Evolutionary conservation across 2,329 filamentous ascomycete genomes (phyloP), one percentile per base, ranked within the genome.

Genomic region (Claviceps monticola): DNA sequence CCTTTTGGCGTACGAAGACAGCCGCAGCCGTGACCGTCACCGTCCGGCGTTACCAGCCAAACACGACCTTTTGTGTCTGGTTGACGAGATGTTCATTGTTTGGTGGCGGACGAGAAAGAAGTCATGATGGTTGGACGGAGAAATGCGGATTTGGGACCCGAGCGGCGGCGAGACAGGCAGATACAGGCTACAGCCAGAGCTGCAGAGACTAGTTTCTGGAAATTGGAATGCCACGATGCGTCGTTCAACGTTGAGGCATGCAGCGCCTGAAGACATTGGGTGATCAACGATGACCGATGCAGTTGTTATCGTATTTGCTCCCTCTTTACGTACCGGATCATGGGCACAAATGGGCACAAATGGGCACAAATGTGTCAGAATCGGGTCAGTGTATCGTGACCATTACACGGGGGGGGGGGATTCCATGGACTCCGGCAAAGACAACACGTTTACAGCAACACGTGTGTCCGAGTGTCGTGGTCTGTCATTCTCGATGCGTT

Each of bases 91-190:
- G 42, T n/a, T n/a, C n/a, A n/a, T n/a, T n/a, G n/a, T 44, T 7
- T 14, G 42, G 8, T 13, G 37, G 14, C 17, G 17, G 17, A 5
- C 39, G 8, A 5, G 21, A 16, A 21, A 3, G 21, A 7, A 5
- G 43, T 39, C 14, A 45, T 29, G 43, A 7, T 26, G 5, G 9
- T 26, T 29, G 43, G 26, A 21, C 42, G 41, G 41, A 50, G 29
- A 50, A 50, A 45, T 50, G 41, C 41, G 29, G 14, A n/a, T 26
- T 50, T 23, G 42, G 17, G 34, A 5, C 2, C 49, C 42, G 23
- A n/a, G n/a, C n/a, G n/a, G n/a, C n/a, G n/a, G n/a, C n/a, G n/a
- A 50, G 42, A 50, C 49, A 45, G 37, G 48, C 48, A 44, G 48
- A 38, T 13, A 16, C 19, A 17, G 21, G 48, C 26, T 13, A 16